Base-by-base conservation (phyloP, 345 rosid species). In the Garcia nutans region DNA sequence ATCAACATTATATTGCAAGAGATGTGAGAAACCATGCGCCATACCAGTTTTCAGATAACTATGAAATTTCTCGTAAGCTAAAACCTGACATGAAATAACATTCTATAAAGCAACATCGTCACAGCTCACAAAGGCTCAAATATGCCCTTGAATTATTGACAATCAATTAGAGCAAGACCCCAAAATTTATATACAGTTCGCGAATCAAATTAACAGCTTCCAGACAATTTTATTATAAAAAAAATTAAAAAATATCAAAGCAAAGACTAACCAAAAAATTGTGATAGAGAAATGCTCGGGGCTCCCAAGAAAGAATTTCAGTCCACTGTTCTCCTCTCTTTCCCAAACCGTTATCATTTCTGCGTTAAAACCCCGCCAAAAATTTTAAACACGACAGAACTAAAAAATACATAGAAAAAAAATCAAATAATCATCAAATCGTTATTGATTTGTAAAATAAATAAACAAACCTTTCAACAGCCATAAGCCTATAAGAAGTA, bases 301-400 rank as follows among this genome's bases (percentile, higher is more conserved):
- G 99, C 82, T 93, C 97, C 97, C 97, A 93, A 19, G 99, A 87
- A 64, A 93, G 77, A 69, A 95, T 85, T 85, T 95, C 93, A 28
- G 94, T 93, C 99, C 97, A 90, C 81, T 90, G 93, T 78, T 89
- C 88, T 59, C 86, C 90, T 86, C 91, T 89, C 76, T 78, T 76
- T 77, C 91, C 92, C 82, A 85, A 70, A 74, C 86, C 90, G 37
- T 79, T 80, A 37, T 81, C 79, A 44, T 76, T 66, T 68, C 97
- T 91, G 85, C 81, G 81, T 50, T 72, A 71, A 45, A 49, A 22
- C 55, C 70, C 73, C 58, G 58, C 58, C 58, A 54, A 54, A 54
- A 54, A 0, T 5, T 15, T 54, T 54, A 1, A 54, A 54, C 58
- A 17, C n/a, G 8, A 50, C 17, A 60, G 56, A 60, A 59, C 13